Conservation (phyloP, 495 filamentous ascomycete species). For the Neurospora africana region DNA sequence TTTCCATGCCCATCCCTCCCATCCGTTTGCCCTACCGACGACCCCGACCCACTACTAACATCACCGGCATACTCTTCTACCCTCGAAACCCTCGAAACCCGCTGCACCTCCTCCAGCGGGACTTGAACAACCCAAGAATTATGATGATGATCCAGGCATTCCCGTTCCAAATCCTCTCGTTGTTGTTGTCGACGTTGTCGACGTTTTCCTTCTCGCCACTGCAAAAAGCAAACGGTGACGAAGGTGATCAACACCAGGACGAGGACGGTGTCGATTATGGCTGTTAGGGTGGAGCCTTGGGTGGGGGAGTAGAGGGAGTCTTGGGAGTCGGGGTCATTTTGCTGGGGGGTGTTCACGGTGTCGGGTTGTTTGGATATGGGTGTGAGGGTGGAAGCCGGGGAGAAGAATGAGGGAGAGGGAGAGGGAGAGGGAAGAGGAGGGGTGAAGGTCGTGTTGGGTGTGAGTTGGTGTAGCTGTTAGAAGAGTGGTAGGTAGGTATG, state of each 20-base stretch:
- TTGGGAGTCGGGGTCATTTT: background rate
- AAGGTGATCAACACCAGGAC: background rate
- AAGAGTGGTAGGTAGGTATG: too few species aligned
- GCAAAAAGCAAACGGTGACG: background rate
- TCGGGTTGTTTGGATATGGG: background rate
- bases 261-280: background rate
- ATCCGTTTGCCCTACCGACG: background rate
- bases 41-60: too few species aligned
- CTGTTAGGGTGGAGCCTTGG: background rate
- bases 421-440: background rate
- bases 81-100: background rate
- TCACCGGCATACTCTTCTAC: background rate
- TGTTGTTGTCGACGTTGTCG: background rate
- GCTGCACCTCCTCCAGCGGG: background rate
- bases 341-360: too few species aligned
- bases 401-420: too few species aligned
- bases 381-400: too few species aligned
- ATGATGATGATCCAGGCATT: too few species aligned
- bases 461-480: too few species aligned
- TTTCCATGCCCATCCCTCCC: background rate
- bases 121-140: too few species aligned
- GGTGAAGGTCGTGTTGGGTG: background rate
- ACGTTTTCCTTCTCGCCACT: constrained; percentile 2
- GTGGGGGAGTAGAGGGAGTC: background rate
- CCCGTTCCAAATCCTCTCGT: background rate